Percentiles rank a stretch among this genome's conserved stretches.
Conservation (phyloP, 202 grass and related monocot species). For the Panicum virgatum region DNA sequence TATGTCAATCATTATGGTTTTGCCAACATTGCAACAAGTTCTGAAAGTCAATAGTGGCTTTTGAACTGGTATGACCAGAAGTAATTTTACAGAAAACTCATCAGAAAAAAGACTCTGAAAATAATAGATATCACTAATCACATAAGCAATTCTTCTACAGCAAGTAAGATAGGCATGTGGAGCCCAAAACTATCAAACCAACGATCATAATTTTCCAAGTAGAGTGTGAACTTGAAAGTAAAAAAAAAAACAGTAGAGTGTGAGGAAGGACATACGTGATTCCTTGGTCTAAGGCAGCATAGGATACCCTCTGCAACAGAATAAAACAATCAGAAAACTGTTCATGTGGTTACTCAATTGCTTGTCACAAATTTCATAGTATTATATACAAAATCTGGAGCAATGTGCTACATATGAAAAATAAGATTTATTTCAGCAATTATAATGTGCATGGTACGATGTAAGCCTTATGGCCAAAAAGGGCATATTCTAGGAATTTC, state of each 20-base stretch:
- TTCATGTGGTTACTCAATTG: not conserved
- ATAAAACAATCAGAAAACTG: conserved; percentile 42
- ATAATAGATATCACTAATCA: conserved; percentile 6
- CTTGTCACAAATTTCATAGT: not conserved
- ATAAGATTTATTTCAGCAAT: not conserved
- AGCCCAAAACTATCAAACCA: conserved; percentile 22
- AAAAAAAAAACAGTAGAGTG: conserved; percentile 25
- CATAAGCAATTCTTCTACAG: conserved; percentile 17
- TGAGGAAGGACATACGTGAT: conserved; percentile 60
- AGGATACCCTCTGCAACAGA: conserved; percentile 74
- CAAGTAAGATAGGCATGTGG: not conserved
- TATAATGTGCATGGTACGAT: not conserved
- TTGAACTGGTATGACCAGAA: not conserved
- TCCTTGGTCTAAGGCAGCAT: conserved; percentile 55
- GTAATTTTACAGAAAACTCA: conserved; percentile 2
- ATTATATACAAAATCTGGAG: not conserved
- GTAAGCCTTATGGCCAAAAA: not conserved
- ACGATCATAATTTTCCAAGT: conserved; percentile 4
- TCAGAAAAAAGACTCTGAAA: not conserved
- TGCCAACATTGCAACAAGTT: conserved; percentile 29
- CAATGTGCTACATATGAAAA: conserved; percentile 8
- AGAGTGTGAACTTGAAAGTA: conserved; percentile 26
- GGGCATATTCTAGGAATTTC: conserved; percentile 24
- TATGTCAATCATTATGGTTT: conserved; percentile 5
- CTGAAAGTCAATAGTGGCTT: not conserved